Conservation (phyloP, 495 filamentous ascomycete species). For the Aspergillus cristatus region DNA sequence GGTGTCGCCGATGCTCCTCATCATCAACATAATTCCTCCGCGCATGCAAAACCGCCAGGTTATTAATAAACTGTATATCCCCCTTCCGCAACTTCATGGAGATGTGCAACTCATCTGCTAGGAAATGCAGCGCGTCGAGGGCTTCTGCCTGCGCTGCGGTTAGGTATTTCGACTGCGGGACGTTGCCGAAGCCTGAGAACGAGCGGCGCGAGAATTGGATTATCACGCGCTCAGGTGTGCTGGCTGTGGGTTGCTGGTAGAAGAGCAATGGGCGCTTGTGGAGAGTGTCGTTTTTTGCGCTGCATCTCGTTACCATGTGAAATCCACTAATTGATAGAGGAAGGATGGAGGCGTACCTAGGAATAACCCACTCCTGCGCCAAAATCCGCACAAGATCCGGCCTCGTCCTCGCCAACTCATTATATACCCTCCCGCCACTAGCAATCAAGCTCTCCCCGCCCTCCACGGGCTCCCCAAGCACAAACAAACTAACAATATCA, state of each 20-base stretch:
- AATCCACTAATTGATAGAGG: too few species aligned
- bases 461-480: slow-evolving; percentile 38
- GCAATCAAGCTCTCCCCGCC: slow-evolving; percentile 52
- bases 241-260: slow-evolving; percentile 34
- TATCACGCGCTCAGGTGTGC: slow-evolving; percentile 38
- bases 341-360: slow-evolving; percentile 33
- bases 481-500: slow-evolving; percentile 56
- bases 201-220: slow-evolving; percentile 48
- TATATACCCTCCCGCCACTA: slow-evolving; percentile 53
- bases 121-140: slow-evolving; percentile 54
- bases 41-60: slow-evolving; percentile 59
- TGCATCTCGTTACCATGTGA: too few species aligned
- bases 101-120: slow-evolving; percentile 44
- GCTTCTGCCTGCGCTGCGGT: slow-evolving; percentile 60
- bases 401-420: slow-evolving; percentile 50
- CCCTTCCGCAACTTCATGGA: slow-evolving; percentile 50
- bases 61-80: slow-evolving; percentile 70
- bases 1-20: slow-evolving; percentile 31
- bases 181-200: slow-evolving; percentile 47
- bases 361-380: slow-evolving; percentile 45
- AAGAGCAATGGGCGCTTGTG: slow-evolving; percentile 34
- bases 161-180: slow-evolving; percentile 44
- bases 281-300: not conserved
- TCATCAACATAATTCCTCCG: slow-evolving; percentile 12
- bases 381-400: slow-evolving; percentile 53